Conservation (phyloP, 495 filamentous ascomycete species). For the Penicillium pulvis region DNA sequence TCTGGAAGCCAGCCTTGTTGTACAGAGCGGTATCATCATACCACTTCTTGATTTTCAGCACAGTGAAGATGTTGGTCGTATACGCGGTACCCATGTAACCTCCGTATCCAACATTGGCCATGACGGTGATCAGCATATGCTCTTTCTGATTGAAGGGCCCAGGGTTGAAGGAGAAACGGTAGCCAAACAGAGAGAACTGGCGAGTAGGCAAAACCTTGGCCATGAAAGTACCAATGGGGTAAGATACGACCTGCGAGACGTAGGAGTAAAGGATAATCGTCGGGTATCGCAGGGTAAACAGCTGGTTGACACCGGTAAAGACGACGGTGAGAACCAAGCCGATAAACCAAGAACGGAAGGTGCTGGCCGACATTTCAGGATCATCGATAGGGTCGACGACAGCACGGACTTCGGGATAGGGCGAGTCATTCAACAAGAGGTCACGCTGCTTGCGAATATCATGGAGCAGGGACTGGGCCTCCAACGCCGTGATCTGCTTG, state of each 20-base stretch:
- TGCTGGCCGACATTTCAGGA: constrained; percentile 60
- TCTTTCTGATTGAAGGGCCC: constrained; percentile 55
- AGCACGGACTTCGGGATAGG: constrained; percentile 50
- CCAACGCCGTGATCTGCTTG: constrained; percentile 8
- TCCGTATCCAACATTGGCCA: constrained; percentile 43
- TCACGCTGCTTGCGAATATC: constrained; percentile 4
- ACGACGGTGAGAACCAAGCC: constrained; percentile 60
- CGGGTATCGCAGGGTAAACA: constrained; percentile 73
- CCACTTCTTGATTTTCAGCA: constrained; percentile 55
- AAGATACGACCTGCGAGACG: constrained; percentile 66
- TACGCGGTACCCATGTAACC: constrained; percentile 46
- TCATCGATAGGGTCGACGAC: constrained; percentile 48
- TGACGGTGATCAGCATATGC: constrained; percentile 60
- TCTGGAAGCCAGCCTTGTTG: constrained; percentile 42
- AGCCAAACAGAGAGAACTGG: constrained; percentile 50
- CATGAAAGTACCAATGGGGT: constrained; percentile 52
- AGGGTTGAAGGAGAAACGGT: constrained; percentile 49
- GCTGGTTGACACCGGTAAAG: constrained; percentile 61
- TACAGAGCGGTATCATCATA: constrained; percentile 61
- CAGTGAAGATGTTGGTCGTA: constrained; percentile 61
- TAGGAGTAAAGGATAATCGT: constrained; percentile 63
- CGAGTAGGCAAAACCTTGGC: constrained; percentile 47
- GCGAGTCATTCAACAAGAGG: constrained; percentile 30
- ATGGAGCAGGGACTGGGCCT: background rate
- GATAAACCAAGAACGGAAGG: constrained; percentile 64